Base-by-base conservation (phyloP, 2,329 filamentous ascomycete species). In the Fusarium tupiense region DNA sequence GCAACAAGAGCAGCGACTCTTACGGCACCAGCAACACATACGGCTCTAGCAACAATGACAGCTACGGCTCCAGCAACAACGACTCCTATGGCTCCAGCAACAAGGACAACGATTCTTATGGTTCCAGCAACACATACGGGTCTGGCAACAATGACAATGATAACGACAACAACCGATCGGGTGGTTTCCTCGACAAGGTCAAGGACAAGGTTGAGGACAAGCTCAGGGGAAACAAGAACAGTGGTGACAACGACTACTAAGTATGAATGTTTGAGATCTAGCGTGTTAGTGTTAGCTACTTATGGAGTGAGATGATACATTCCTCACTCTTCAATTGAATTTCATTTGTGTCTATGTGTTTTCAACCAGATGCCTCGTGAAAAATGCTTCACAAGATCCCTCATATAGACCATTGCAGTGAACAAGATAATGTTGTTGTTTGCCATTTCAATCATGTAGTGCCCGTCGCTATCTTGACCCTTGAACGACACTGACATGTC, bases 151-250 rank as follows among this genome's bases (percentile, higher is more conserved):
- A 67, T 12, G 50, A 67, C 38, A 65, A 43, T 1, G 53, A 57
- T 20, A 57, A 58, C 41, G 56, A 59, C 26, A 73, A 73, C 43
- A 61, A 71, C 12, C 73, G 74, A 52, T 76, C 76, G 20, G 86
- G 88, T 77, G 88, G 86, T 58, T 85, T 85, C 22, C 61, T 89
- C 29, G 89, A 89, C 53, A 90, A 89, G 81, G 64, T 91, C 31
- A 82, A 91, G 80, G 88, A 91, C 82, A 91, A 90, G 84, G 86
- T 85, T 11, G 88, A 89, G 14, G 79, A 81, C 19, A 75, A 87
- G 57, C 74, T 91, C 70, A 81, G 86, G 61, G 82, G 86, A 22
- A 82, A 81, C 59, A 85, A 85, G 68, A 81, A 77, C 61, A 72
- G 74, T 29, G 37, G 37, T 26, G 60, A 68, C 41, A 75, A 74